Percentiles rank a stretch among this genome's conserved stretches.
Conservation (phyloP, 768 basidiomycete species). For the Myochromella boudieri region DNA sequence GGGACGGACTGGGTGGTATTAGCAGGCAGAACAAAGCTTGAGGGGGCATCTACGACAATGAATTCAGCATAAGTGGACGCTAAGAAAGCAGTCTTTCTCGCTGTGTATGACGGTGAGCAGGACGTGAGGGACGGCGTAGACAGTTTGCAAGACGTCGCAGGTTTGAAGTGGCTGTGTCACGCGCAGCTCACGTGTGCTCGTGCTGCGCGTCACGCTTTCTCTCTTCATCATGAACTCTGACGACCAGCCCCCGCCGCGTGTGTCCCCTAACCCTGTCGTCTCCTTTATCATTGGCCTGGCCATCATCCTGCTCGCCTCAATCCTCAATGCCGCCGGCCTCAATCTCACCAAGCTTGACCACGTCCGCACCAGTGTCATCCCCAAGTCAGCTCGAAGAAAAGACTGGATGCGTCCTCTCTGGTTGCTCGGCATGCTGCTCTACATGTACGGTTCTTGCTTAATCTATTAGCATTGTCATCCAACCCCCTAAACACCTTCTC, state of each 20-base stretch:
- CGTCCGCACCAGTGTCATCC: constrained; percentile 73
- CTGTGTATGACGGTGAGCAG: not conserved
- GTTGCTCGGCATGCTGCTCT: constrained; percentile 91
- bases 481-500: constrained; percentile 11
- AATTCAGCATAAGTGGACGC: constrained; percentile 12
- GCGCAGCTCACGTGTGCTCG: not conserved
- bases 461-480: not conserved
- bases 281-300: constrained; percentile 83
- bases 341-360: constrained; percentile 95
- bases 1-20: too few species aligned
- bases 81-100: constrained; percentile 8
- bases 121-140: not conserved
- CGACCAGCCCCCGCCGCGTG: constrained; percentile 3
- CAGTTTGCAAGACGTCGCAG: not conserved
- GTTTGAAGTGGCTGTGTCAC: not conserved
- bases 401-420: constrained; percentile 88
- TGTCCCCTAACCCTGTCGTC: constrained; percentile 27
- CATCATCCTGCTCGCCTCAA: constrained; percentile 80
- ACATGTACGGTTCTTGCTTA: constrained; percentile 62
- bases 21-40: too few species aligned
- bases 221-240: constrained; percentile 10
- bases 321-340: constrained; percentile 90
- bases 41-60: constrained; percentile 7
- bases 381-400: constrained; percentile 67
- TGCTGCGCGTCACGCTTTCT: not conserved